Percentiles rank a stretch among this genome's conserved stretches.
Conservation (phyloP, 352 stramenopile genomes). For the Phytophthora palmivora region DNA sequence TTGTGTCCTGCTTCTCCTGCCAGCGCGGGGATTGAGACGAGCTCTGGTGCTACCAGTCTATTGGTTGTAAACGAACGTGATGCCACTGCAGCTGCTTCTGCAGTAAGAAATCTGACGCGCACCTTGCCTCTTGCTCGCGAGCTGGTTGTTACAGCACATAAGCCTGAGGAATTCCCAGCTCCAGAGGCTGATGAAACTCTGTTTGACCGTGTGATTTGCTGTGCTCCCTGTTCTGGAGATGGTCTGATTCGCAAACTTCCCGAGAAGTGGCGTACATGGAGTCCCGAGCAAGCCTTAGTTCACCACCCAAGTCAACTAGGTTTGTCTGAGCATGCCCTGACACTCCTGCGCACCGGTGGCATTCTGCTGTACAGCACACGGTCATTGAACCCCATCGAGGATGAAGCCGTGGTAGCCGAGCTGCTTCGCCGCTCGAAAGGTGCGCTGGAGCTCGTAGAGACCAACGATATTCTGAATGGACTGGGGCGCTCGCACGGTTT, state of each 20-base stretch:
- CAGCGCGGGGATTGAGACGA: slow-evolving; percentile 26
- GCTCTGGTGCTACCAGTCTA: slow-evolving; percentile 17
- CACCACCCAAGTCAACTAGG: slow-evolving; percentile 78
- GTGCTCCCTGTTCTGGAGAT: slow-evolving; percentile 81
- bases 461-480: slow-evolving; percentile 40
- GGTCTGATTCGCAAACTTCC: slow-evolving; percentile 80
- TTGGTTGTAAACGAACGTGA: slow-evolving; percentile 85
- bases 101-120: slow-evolving; percentile 60
- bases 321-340: slow-evolving; percentile 76
- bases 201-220: slow-evolving; percentile 85
- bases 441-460: slow-evolving; percentile 70
- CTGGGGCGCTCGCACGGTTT: slow-evolving; percentile 54
- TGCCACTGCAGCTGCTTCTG: slow-evolving; percentile 53
- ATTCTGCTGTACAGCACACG: slow-evolving; percentile 78
- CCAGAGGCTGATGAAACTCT: slow-evolving; percentile 36
- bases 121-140: slow-evolving; percentile 58
- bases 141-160: slow-evolving; percentile 75
- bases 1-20: slow-evolving; percentile 23
- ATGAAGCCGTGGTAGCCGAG: slow-evolving; percentile 86
- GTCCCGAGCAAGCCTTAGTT: slow-evolving; percentile 48
- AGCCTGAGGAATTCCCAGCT: slow-evolving; percentile 73
- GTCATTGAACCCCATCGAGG: slow-evolving; percentile 84
- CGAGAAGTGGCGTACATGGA: slow-evolving; percentile 85
- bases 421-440: slow-evolving; percentile 59
- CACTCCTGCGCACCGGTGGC: slow-evolving; percentile 58